Evolutionary conservation across 2,329 filamentous ascomycete genomes (phyloP), one percentile per base, ranked within the genome.

Genomic region (Colletotrichum spinosum): DNA sequence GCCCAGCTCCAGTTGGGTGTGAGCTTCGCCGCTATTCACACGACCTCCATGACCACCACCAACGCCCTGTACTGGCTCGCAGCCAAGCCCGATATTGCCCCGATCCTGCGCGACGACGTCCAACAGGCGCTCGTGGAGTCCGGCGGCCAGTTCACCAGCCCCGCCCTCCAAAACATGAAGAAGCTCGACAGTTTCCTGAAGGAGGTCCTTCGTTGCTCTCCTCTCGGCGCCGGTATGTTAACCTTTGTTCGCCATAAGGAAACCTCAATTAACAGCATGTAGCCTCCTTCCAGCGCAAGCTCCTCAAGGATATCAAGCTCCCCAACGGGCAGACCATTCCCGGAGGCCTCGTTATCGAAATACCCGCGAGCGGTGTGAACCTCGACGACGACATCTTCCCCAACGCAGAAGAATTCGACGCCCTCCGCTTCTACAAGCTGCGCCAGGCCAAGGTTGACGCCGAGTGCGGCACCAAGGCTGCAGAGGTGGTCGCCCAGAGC

Each of bases 91-190:
- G 81, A 87, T 38, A 79, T 84, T 68, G 74, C 84, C 41, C 76
- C 83, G 8, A 79, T 82, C 9, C 73, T 88, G 2, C 80, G 86
- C 2, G 78, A 85, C 17, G 86, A 89, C 69, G 81, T 84, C n/a
- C 69, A 75, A 5, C 69, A 75, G 2, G 79, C 78, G 0, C 70
- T 84, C 0, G 70, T 70, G 2, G 74, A 75, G 15, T 70, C 77
- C 10, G 72, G 73, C 17, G 76, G 76, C 1, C 72, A 73, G 57
- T 72, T 72, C n/a, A 74, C 72, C 10, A 78, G 72, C 58, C 70
- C 74, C 13, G 78, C 75, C 9, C 69, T 81, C 65, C 69, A 72
- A 11, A 76, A 75, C 44, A 73, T 80, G 62, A 77, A 77, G 70
- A 80, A 79, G 68, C 72, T 80, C 62, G 78, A 80, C 59, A 80